Evolutionary conservation across 1,284 basidiomycete species (phyloP), one percentile per base, ranked within the genome.

Genomic region (Pterulicium gracile): DNA sequence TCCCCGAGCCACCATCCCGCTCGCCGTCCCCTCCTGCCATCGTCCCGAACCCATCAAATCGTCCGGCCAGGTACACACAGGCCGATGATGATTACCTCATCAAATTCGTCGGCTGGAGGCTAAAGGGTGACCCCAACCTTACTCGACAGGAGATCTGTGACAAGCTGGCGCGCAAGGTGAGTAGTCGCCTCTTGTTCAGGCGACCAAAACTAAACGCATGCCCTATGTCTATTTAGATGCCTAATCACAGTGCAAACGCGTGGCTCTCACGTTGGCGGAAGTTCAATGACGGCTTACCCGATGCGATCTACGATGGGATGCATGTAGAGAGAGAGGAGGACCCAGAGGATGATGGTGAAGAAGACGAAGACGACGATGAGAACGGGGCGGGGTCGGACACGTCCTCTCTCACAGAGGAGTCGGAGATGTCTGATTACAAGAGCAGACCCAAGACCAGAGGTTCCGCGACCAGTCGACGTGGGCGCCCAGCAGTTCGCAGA

Each of bases 31-130:
- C 81, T 23, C 82, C 82, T 2, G 59, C 59, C 45, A 55, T 77
- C 19, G 63, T 7, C n/a, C 7, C 62, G 7, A 64, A 61, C 21
- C 7, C 27, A 10, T 54, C 56, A 27, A 65, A 68, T 12, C 64
- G 75, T 47, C 72, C 78, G 43, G 71, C 77, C 50, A 74, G 63
- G 55, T 86, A 79, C 54, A 85, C 81, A 0, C 62, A 68, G 18
- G 74, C 77, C 52, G 81, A 86, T 54, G 68, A 70, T 32, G 67
- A 70, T 2, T 86, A 71, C 52, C 80, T 86, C 55, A 63, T 79
- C 53, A 73, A 75, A 40, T 82, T 79, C 51, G 67, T 82, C 24
- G 61, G 68, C 36, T 83, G 79, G 75, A 66, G 71, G 44, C 59
- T 81, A 34, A 69, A 72, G 51, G 55, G 66, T 35, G 65, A 83